Percentiles rank a stretch among this genome's conserved stretches.
Evolutionary conservation across 768 basidiomycete genomes (phyloP).

Genomic region (Gloeostereum incarnatum): DNA sequence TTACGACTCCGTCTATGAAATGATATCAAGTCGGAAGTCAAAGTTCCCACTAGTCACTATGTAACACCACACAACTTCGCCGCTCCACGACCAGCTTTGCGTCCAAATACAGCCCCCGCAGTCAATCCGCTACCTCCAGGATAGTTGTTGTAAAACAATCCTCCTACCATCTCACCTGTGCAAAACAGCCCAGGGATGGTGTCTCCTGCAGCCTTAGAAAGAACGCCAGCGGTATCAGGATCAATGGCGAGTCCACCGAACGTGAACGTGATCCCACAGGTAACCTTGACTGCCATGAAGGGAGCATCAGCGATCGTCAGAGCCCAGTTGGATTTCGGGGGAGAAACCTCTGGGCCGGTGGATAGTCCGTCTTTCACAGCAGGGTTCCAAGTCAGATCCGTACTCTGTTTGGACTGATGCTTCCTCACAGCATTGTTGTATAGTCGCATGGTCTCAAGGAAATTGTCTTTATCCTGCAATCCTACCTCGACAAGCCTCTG

Average conservation of each 20-base stretch:
- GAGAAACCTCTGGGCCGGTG: slow-evolving; percentile 26
- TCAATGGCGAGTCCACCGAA: slow-evolving; percentile 62
- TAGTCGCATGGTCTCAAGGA: slow-evolving; percentile 34
- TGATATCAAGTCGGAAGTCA: no score
- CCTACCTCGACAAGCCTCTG: slow-evolving; percentile 34
- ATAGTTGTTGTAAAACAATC: slow-evolving; percentile 56
- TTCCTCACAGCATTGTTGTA: slow-evolving; percentile 42
- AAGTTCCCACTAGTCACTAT: no score
- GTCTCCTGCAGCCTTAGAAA: slow-evolving; percentile 28
- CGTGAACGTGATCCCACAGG: slow-evolving; percentile 66
- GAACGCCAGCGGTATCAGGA: slow-evolving; percentile 39
- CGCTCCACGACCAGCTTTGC: slow-evolving; percentile 5
- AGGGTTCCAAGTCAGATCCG: slow-evolving; percentile 41
- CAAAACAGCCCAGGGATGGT: slow-evolving; percentile 50
- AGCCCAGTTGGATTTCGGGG: slow-evolving; percentile 67
- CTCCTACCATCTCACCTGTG: slow-evolving; percentile 63
- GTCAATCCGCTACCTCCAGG: slow-evolving; percentile 37
- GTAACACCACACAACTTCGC: no score
- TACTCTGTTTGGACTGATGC: slow-evolving; percentile 24
- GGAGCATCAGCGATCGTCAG: slow-evolving; percentile 40
- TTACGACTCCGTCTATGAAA: no score
- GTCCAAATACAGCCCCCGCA: slow-evolving; percentile 15
- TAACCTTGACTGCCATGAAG: slow-evolving; percentile 58
- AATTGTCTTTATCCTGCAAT: slow-evolving; percentile 26
- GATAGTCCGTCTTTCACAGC: slow-evolving; percentile 54